Evolutionary conservation across 2,329 filamentous ascomycete genomes (phyloP).

Genomic region (Clarireedia homoeocarpa): DNA sequence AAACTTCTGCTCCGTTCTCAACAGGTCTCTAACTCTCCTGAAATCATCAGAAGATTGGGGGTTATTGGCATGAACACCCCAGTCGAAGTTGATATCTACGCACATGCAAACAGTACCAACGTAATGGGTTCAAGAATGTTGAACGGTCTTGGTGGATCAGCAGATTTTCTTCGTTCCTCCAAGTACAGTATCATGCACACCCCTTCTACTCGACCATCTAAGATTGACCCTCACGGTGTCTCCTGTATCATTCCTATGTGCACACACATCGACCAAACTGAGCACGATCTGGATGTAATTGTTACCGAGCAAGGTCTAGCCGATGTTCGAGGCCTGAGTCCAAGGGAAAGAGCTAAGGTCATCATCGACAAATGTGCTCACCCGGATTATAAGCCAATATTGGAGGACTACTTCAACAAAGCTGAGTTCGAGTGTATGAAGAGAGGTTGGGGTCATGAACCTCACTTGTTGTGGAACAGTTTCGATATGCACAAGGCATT

Average conservation of each 20-base stretch:
- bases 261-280: constrained; percentile 87
- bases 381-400: constrained; percentile 75
- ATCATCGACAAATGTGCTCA: constrained; percentile 86
- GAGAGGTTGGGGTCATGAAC: constrained; percentile 87
- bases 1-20: constrained; percentile 84
- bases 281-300: constrained; percentile 85
- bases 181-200: constrained; percentile 96
- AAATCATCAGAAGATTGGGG: constrained; percentile 80
- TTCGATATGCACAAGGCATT: constrained; percentile 88
- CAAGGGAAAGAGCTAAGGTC: constrained; percentile 70
- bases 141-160: constrained; percentile 74
- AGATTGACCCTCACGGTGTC: constrained; percentile 75
- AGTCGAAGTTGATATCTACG: constrained; percentile 90
- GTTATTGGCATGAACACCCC: constrained; percentile 95
- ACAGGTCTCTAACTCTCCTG: constrained; percentile 80
- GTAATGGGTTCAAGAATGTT: constrained; percentile 86
- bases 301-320: constrained; percentile 72
- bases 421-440: constrained; percentile 79
- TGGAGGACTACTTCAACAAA: constrained; percentile 75
- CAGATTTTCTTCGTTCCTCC: constrained; percentile 69
- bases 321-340: constrained; percentile 74
- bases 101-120: constrained; percentile 84
- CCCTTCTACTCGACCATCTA: constrained; percentile 69
- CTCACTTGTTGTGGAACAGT: constrained; percentile 75
- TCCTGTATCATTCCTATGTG: constrained; percentile 90